Evolutionary conservation across 805 yeast genomes (phyloP).

Genomic region (Starmerella kuoi): DNA sequence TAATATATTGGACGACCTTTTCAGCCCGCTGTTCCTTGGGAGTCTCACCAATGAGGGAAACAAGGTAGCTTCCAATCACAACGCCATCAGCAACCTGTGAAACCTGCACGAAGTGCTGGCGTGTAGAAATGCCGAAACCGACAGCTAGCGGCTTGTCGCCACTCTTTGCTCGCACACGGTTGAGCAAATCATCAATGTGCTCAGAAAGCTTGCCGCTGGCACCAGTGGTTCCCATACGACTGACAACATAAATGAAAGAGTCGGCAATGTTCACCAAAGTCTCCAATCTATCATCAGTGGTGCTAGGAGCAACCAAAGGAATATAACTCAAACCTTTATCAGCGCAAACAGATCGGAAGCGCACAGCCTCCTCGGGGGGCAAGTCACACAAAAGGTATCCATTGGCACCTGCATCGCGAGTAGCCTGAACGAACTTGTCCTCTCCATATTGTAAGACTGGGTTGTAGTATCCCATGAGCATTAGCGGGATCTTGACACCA

Average conservation of each 20-base stretch:
- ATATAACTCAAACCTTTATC: conserved; percentile 64
- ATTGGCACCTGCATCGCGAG: conserved; percentile 83
- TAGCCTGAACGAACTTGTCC: conserved; percentile 60
- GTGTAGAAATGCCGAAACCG: conserved; percentile 92
- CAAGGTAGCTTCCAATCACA: conserved; percentile 82
- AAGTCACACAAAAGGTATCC: conserved; percentile 91
- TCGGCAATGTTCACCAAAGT: conserved; percentile 77
- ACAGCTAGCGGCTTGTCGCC: conserved; percentile 76
- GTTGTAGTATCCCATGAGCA: conserved; percentile 96
- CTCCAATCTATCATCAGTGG: conserved; percentile 77
- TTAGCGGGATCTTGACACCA: conserved; percentile 80
- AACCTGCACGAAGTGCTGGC: conserved; percentile 75
- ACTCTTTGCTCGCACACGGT: conserved; percentile 63
- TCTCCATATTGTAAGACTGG: conserved; percentile 89
- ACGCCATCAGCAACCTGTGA: conserved; percentile 85
- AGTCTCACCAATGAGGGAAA: conserved; percentile 57
- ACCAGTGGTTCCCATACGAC: conserved; percentile 97
- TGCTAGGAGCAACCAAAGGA: conserved; percentile 94
- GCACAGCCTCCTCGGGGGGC: conserved; percentile 95
- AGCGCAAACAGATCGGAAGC: conserved; percentile 64
- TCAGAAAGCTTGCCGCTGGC: conserved; percentile 53
- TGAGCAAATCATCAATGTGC: conserved; percentile 55
- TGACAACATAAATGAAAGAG: conserved; percentile 90
- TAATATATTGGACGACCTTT: conserved; percentile 54
- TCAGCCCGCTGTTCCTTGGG: conserved; percentile 40